These are phyloP conservation scores for Aspergillus indologenus DNA, from an alignment of 495 filamentous ascomycete species.

Conservation along the genomic window DNA sequence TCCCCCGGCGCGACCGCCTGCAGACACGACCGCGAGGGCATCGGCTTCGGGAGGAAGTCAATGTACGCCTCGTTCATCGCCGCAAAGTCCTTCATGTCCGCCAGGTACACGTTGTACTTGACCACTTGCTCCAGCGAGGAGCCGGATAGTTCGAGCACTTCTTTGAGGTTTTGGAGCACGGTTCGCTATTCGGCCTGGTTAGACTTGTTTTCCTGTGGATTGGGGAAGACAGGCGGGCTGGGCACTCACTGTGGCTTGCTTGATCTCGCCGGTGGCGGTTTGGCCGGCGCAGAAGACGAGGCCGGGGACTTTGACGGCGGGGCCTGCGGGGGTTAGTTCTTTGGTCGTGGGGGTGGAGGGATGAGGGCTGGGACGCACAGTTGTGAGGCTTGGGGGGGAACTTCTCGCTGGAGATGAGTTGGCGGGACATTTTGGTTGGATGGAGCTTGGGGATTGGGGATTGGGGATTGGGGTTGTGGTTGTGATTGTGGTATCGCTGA, in stretches of 20 bases:
- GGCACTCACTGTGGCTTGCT: slow-evolving; percentile 35
- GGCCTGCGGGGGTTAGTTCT: slow-evolving; percentile 18
- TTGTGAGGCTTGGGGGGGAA: slow-evolving; percentile 43
- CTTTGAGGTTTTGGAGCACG: slow-evolving; percentile 56
- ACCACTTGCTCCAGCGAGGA: slow-evolving; percentile 60
- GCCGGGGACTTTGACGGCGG: slow-evolving; percentile 37
- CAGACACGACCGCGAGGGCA: slow-evolving; percentile 38
- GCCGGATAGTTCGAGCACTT: slow-evolving; percentile 61
- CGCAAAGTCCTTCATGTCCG: slow-evolving; percentile 65
- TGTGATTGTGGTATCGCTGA: no score
- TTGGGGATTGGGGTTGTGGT: no score
- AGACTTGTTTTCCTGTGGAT: not conserved
- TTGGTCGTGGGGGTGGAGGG: not conserved
- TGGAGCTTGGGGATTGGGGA: no score
- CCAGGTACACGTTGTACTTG: slow-evolving; percentile 67
- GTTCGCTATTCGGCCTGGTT: slow-evolving; percentile 18
- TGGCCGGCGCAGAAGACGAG: slow-evolving; percentile 42
- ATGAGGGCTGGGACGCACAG: slow-evolving; percentile 23
- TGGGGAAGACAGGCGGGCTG: not conserved
- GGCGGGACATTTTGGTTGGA: slow-evolving; percentile 33
- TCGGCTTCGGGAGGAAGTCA: slow-evolving; percentile 36
- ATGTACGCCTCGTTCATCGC: slow-evolving; percentile 60
- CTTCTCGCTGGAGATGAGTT: slow-evolving; percentile 42
- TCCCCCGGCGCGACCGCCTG: slow-evolving; percentile 39
- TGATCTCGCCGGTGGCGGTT: slow-evolving; percentile 42